Percentiles rank a stretch among this genome's conserved stretches.
phyloP scores from a whole-genome alignment of 208 protist genomes.

The Porcisia hertigi region DNA sequence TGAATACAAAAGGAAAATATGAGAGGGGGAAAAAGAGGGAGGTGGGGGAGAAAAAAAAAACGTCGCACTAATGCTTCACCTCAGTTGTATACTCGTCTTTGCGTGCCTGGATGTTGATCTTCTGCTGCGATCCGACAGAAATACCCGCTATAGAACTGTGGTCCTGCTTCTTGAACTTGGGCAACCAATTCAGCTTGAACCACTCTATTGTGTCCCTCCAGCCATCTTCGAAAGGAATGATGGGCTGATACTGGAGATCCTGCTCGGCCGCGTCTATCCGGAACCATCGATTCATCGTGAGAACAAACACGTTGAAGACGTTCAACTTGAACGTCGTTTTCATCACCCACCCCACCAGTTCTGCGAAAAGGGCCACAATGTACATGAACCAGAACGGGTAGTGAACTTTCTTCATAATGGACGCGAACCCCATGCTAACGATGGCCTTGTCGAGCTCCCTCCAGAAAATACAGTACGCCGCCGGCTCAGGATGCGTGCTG shows the following conservation, averaged over 20 bases:
- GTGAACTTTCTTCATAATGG: conserved; percentile 78
- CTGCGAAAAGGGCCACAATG: conserved; percentile 72
- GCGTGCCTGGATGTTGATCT: conserved; percentile 89
- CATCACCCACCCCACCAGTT: conserved; percentile 76
- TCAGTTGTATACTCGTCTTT: conserved; percentile 17
- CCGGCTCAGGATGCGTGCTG: conserved; percentile 87
- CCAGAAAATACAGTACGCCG: conserved; percentile 92
- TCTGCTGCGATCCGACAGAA: conserved; percentile 77
- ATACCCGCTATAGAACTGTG: conserved; percentile 72
- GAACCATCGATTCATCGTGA: conserved; percentile 97
- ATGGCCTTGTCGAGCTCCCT: conserved; percentile 91
- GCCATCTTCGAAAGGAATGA: conserved; percentile 88
- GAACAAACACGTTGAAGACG: conserved; percentile 93
- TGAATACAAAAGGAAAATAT: not conserved
- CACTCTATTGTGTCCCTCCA: conserved; percentile 90
- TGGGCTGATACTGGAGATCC: conserved; percentile 86
- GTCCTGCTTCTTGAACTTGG: conserved; percentile 73
- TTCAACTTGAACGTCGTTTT: conserved; percentile 91
- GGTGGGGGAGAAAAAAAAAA: not conserved
- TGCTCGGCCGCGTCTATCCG: conserved; percentile 87
- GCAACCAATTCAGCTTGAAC: conserved; percentile 91
- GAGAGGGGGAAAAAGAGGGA: not conserved
- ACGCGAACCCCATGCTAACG: conserved; percentile 86
- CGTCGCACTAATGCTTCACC: not conserved
- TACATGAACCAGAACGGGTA: conserved; percentile 92